Base-by-base conservation (phyloP, 2,329 filamentous ascomycete species). In the Botrytis porri region DNA sequence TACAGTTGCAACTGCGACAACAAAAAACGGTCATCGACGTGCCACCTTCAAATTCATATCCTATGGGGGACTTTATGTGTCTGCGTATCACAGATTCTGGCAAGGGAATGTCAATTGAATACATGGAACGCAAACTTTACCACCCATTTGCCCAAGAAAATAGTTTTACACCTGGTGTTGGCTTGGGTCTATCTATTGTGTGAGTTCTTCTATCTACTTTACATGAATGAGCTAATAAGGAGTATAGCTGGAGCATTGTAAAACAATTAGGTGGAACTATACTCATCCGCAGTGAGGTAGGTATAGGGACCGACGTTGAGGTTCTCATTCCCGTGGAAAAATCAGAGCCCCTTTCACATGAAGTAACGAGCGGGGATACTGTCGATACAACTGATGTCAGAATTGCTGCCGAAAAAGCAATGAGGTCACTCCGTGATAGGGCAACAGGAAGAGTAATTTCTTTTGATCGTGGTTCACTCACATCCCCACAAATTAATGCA, bases 121-220 rank as follows among this genome's bases (percentile, higher is more conserved):
- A 88, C 75, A 82, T 90, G 66, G 84, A 86, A 29, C 85, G 85
- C 8, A 85, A 85, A n/a, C 81, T 91, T 0, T 91, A 88, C 75
- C 86, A 86, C 0, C 87, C 88, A 0, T 90, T 90, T 75, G 82
- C 84, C 0, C 89, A 92, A 75, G 89, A 91, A 76, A 86, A 89
- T 70, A 83, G 84, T 0, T 81, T 92, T 37, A 84, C 87, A 2
- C 85, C 86, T 10, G 89, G 89, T 0, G 70, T 71, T 25, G 70
- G 70, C n/a, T 59, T 71, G 43, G 70, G 70, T 18, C 70, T 71
- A 67, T 84, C 90, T 6, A 81, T 83, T 12, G 81, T 88, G 4
- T 80, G 79, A 18, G 76, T 79, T 60, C 32, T 29, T 70, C 22
- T 54, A 35, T 60, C 32, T 37, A 12, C 51, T 62, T n/a, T 22